Base-by-base conservation (phyloP, 2,329 filamentous ascomycete species). In the Colletotrichum lindemuthianum region DNA sequence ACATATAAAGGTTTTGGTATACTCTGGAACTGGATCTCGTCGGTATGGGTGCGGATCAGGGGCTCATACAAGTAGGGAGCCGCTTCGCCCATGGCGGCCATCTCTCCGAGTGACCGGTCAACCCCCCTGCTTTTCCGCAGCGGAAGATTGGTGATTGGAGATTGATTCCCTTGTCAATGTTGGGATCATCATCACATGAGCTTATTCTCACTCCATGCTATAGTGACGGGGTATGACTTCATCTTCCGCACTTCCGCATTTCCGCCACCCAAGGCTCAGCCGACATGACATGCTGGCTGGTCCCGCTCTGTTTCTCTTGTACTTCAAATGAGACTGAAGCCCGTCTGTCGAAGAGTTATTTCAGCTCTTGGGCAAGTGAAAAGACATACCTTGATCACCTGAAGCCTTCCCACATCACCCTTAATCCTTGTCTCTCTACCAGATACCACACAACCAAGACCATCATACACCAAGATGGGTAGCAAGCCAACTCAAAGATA, bases 401-500 rank as follows among this genome's bases (percentile, higher is more conserved):
- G 32, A 33, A 54, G 15, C n/a, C n/a, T 11, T 11, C 32, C 37
- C n/a, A 24, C 45, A 11, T 16, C 13, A 16, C n/a, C 36, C 3
- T 6, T 34, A 39, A 4, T 6, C 39, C 3, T 15, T 5, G 10
- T 40, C 44, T 8, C 1, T 9, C 9, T 8, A 2, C 8, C n/a
- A 1, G 1, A 43, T 1, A 24, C 9, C n/a, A 36, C 6, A n/a
- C 10, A 52, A 1, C 32, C 8, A n/a, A n/a, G 6, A 13, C 24
- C 33, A 36, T 6, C 11, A 36, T 16, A 40, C 12, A 12, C 4
- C 51, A 60, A 49, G 4, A 65, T 65, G 63, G 59, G 63, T 10
- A 65, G 59, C 63, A 57, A 63, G 81, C 34, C 58, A 5, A 13
- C 39, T 11, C 59, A 80, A 52, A 79, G 78, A 67, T 85, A 82